These are phyloP conservation scores for Candida endomychidarum DNA, from an alignment of 805 yeast genomes.

Conservation along the genomic window DNA sequence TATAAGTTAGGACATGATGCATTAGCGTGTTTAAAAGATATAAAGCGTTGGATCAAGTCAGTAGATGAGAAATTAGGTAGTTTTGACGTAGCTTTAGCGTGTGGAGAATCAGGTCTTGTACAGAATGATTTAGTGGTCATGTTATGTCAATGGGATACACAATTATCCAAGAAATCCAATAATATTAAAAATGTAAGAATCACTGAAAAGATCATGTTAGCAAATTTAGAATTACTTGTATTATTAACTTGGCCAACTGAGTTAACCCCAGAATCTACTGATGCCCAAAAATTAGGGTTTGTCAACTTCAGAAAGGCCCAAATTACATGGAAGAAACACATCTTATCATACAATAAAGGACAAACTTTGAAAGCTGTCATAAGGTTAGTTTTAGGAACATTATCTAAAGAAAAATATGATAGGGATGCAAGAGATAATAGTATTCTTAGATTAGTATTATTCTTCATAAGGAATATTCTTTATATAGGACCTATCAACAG, in stretches of 20 bases:
- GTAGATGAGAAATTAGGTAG: slow-evolving; percentile 73
- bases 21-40: slow-evolving; percentile 77
- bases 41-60: slow-evolving; percentile 82
- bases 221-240: slow-evolving; percentile 77
- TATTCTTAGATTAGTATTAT: slow-evolving; percentile 67
- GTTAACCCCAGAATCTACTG: slow-evolving; percentile 55
- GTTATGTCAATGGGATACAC: slow-evolving; percentile 67
- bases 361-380: slow-evolving; percentile 66
- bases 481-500: slow-evolving; percentile 70
- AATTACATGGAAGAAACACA: slow-evolving; percentile 63
- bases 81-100: slow-evolving; percentile 84
- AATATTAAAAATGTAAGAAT: slow-evolving; percentile 24
- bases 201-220: slow-evolving; percentile 63
- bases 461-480: slow-evolving; percentile 74
- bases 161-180: slow-evolving; percentile 25
- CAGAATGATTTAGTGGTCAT: slow-evolving; percentile 72
- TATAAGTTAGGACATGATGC: slow-evolving; percentile 90
- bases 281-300: slow-evolving; percentile 56
- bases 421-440: slow-evolving; percentile 72
- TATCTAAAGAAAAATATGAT: slow-evolving; percentile 50
- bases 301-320: slow-evolving; percentile 67
- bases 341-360: slow-evolving; percentile 60
- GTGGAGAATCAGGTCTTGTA: slow-evolving; percentile 76
- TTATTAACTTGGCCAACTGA: slow-evolving; percentile 84
- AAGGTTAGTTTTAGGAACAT: slow-evolving; percentile 62